These are phyloP conservation scores for Coniochaeta sp. DNA, from an alignment of 2,329 filamentous ascomycete genomes.

Conservation along the genomic window DNA sequence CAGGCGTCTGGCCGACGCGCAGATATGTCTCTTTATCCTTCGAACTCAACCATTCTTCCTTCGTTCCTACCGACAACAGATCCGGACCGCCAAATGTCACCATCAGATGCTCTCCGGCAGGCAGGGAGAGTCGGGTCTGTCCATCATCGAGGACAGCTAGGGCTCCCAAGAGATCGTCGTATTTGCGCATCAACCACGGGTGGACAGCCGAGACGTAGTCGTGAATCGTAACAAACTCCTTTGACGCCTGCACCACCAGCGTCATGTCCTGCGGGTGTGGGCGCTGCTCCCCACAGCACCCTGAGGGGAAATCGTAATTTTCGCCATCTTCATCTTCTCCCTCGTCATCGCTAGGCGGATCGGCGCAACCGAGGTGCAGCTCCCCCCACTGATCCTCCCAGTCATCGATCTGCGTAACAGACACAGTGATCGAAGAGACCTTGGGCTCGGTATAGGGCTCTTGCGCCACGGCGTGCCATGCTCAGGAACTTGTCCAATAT, in stretches of 20 bases:
- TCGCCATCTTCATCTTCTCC: not conserved
- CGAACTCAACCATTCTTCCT: not conserved
- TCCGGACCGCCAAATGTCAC: not conserved
- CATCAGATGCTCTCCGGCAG: not conserved
- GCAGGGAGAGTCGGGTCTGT: not conserved
- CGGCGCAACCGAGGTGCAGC: not conserved
- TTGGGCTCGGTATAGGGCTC: constrained; percentile 4
- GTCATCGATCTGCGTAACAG: not conserved
- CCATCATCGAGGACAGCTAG: not conserved
- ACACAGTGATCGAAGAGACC: constrained; percentile 7
- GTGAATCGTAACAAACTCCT: constrained; percentile 9
- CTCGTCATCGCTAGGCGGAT: not conserved
- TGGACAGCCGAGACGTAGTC: constrained; percentile 9
- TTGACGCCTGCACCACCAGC: constrained; percentile 22
- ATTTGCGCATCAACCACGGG: constrained; percentile 8
- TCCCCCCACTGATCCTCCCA: constrained; percentile 5
- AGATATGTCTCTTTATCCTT: no score
- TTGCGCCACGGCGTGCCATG: constrained; percentile 2
- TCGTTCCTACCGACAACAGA: not conserved
- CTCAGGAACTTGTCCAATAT: not conserved
- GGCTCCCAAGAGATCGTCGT: constrained; percentile 3
- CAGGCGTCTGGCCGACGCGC: no score
- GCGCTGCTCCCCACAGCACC: not conserved
- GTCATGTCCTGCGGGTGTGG: not conserved
- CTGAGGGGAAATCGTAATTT: no score